Conservation (phyloP, 2,329 filamentous ascomycete genomes). For the Ophiostoma piceae region DNA sequence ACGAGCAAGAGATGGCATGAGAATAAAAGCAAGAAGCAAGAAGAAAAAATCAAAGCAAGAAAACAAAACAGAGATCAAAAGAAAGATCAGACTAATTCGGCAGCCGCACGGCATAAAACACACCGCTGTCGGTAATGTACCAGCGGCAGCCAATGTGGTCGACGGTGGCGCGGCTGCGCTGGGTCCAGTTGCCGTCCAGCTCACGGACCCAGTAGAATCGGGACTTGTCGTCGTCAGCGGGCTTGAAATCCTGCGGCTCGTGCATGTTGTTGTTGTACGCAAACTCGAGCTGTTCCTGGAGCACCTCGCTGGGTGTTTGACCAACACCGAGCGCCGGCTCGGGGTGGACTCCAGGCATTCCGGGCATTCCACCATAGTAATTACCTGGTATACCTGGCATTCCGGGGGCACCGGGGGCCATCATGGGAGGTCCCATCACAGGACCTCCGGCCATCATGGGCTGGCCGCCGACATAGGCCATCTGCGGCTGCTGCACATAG, state of each 20-base stretch:
- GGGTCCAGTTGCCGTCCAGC: conserved; percentile 54
- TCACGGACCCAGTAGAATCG: conserved; percentile 60
- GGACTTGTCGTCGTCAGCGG: conserved; percentile 53
- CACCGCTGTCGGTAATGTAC: conserved; percentile 53
- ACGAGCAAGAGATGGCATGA: no score
- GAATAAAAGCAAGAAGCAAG: no score
- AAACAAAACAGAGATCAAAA: no score
- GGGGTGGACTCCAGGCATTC: conserved; percentile 27
- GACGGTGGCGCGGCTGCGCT: conserved; percentile 56
- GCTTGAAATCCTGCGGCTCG: conserved; percentile 59
- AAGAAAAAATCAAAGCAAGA: no score
- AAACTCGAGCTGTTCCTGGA: conserved; percentile 45
- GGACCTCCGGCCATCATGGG: conserved; percentile 24
- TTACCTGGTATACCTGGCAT: conserved; percentile 30
- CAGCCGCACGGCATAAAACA: conserved; percentile 57
- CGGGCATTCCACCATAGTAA: conserved; percentile 18
- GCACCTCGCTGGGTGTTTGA: conserved; percentile 45
- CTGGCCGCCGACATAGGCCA: conserved; percentile 21
- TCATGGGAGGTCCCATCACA: conserved; percentile 26
- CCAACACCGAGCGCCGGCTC: conserved; percentile 49
- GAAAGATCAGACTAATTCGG: conserved; percentile 31
- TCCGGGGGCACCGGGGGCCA: conserved; percentile 29
- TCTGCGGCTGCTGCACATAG: conserved; percentile 21
- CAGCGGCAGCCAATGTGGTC: conserved; percentile 54
- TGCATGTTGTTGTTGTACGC: conserved; percentile 47